Base-by-base conservation (phyloP, 345 rosid genomes). In the Mallotus nudiflorus region DNA sequence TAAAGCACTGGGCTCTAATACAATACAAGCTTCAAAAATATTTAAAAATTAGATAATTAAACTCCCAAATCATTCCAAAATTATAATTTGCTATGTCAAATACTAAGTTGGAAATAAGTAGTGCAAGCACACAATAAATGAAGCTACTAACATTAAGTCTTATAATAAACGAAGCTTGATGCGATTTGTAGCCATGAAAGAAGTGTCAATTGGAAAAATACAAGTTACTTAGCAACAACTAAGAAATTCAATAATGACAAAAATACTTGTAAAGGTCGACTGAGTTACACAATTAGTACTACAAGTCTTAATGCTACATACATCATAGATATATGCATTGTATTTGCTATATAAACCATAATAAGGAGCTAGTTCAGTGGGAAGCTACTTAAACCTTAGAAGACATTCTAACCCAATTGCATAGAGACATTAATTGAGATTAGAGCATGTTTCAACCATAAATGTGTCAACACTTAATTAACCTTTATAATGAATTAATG, bases 41-140 rank as follows among this genome's bases (percentile, higher is more conserved):
- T 48, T n/a, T n/a, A 37, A 79, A 37, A 29, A n/a, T 44, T 56
- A 75, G 69, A 56, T 37, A 73, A 56, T 48, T 65, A 16, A 59
- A 42, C 55, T 67, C 62, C 42, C 22, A 28, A 54, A 25, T 25
- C 46, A 67, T 60, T 44, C 25, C 27, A 39, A 39, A 50, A 61
- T 18, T 61, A 40, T 62, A 45, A 12, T 18, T 20, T 40, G 18
- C 33, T 25, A 44, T 19, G 5, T 42, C 18, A 61, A 55, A 65
- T n/a, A 31, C 5, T 9, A 13, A 12, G 5, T 4, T 14, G 20
- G 19, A 2, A 27, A 15, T 6, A 27, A 15, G 0, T 2, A 31
- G 11, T 9, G 39, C 28, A 52, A 6, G 20, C 56, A 20, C 9
- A 22, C 20, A 6, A 15, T 7, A 18, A 5, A 14, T 57, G 62